These are phyloP conservation scores for Saccharomycopsis hybrid DNA, from an alignment of 1,139 yeast genomes.

Conservation along the genomic window DNA sequence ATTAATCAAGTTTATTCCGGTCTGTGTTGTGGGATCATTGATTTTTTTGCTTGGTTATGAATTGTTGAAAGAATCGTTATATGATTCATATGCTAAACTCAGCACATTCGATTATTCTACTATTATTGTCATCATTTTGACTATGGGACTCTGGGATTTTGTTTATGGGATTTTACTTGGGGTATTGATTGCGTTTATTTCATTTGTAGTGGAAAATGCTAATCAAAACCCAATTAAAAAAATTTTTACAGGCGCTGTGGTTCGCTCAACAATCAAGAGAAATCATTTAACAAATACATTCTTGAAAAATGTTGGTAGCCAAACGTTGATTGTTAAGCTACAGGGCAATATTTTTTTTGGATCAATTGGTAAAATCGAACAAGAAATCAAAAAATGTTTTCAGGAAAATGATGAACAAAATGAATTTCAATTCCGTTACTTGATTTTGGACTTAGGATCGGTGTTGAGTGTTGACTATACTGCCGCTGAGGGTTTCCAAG, in stretches of 20 bases:
- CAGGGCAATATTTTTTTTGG: conserved; percentile 92
- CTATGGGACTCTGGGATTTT: conserved; percentile 95
- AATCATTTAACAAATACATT: conserved; percentile 89
- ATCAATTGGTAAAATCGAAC: conserved; percentile 86
- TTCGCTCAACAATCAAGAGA: conserved; percentile 86
- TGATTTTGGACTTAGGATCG: conserved; percentile 78
- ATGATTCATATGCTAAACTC: conserved; percentile 77
- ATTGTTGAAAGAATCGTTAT: conserved; percentile 74
- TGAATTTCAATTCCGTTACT: conserved; percentile 51
- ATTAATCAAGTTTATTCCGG: conserved; percentile 90
- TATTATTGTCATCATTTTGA: conserved; percentile 72
- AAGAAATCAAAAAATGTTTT: conserved; percentile 59
- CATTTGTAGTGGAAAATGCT: conserved; percentile 88
- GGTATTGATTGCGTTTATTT: conserved; percentile 81
- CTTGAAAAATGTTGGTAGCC: conserved; percentile 79
- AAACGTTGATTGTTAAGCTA: conserved; percentile 78
- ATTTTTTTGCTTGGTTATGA: conserved; percentile 89
- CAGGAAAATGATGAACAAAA: conserved; percentile 38
- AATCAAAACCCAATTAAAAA: conserved; percentile 77
- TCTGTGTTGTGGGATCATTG: conserved; percentile 89
- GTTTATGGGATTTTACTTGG: conserved; percentile 91
- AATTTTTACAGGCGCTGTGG: conserved; percentile 79
- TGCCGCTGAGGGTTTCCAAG: conserved; percentile 92
- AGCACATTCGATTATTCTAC: conserved; percentile 76
- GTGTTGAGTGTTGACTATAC: conserved; percentile 81